A percentile compares a stretch with the other conserved stretches of the same genome.
Evolutionary conservation across 306 rosid genomes (phyloP).

Genomic region (Trifolium subterraneum): DNA sequence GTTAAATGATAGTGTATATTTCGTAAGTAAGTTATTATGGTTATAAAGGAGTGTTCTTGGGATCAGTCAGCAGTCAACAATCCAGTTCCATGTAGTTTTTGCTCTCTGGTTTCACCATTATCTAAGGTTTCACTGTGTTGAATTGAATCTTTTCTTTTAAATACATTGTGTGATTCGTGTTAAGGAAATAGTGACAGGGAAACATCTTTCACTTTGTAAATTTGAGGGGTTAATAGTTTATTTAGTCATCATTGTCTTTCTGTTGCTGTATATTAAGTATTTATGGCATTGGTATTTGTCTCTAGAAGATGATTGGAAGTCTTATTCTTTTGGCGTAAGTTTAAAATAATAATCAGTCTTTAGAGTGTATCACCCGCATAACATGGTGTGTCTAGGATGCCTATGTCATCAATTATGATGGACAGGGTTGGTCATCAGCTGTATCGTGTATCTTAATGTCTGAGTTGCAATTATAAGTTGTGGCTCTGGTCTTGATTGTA

Average conservation of each 20-base stretch:
- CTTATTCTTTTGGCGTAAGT: conserved; percentile 5
- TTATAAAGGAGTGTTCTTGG: too few relatives aligned
- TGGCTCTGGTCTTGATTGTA: conserved; percentile 21
- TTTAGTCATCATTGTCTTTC: background rate
- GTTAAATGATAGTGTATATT: background rate
- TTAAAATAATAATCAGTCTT: background rate
- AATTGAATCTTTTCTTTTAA: conserved; percentile 14
- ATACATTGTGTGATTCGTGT: conserved; percentile 5
- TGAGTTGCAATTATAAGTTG: background rate
- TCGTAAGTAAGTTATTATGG: too few relatives aligned
- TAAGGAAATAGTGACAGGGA: conserved; percentile 7
- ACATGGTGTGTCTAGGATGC: conserved; percentile 16
- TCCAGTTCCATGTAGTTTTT: too few relatives aligned
- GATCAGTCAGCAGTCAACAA: too few relatives aligned
- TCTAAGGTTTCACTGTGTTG: background rate
- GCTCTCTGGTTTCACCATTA: background rate
- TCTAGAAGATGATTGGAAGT: background rate
- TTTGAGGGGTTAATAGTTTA: background rate
- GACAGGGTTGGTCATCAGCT: background rate
- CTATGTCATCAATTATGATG: background rate
- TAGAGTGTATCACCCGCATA: background rate
- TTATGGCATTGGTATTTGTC: conserved; percentile 8
- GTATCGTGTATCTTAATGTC: background rate
- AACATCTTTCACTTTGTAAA: background rate
- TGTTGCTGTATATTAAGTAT: background rate